Evolutionary conservation across 805 yeast genomes (phyloP), one percentile per base, ranked within the genome.

Genomic region (Saccharomycopsis schoenii): DNA sequence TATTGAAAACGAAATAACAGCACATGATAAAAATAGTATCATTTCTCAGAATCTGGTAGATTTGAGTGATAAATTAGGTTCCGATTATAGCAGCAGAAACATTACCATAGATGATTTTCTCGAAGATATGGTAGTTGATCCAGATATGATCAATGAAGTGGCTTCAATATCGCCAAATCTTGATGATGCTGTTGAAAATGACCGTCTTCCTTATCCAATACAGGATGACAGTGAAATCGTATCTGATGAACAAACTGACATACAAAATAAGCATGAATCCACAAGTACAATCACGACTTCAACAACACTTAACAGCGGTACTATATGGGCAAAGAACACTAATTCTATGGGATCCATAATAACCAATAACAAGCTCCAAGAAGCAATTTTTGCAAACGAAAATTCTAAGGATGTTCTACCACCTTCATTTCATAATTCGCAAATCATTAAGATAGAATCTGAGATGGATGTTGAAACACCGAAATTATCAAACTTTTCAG

Each of bases 311-410:
- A 47, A 47, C 21, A 47, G 52, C 15, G 24, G 52, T 24, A 47
- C 14, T 15, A 47, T 21, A 12, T 47, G 29, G 15, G 25, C 52
- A 19, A 47, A 47, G 15, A 47, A 47, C 12, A 47, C 52, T 21
- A 47, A 47, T 12, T 47, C 52, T 15, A 47, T 47, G 52, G 52
- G 52, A 11, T 47, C 52, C 4, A 47, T 47, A 11, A 47, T 47
- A 12, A 47, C 34, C n/a, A 47, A 47, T 42, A 92, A 93, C 74
- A 88, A 89, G 67, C 77, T 94, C 66, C 87, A 83, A 66, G 85
- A 83, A 51, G 97, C 99, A 2, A 86, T 94, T 66, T 47, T 47
- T 47, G 24, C 34, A n/a, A 42, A 19, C 9, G 52, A 47, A 24
- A 17, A 21, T 21, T 47, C 15, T 47, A 47, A 47, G 21, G 34